A percentile compares a stretch with the other conserved stretches of the same genome.
Evolutionary conservation across 2,329 filamentous ascomycete species (phyloP).

Genomic region (Pleoardoris graminearum): DNA sequence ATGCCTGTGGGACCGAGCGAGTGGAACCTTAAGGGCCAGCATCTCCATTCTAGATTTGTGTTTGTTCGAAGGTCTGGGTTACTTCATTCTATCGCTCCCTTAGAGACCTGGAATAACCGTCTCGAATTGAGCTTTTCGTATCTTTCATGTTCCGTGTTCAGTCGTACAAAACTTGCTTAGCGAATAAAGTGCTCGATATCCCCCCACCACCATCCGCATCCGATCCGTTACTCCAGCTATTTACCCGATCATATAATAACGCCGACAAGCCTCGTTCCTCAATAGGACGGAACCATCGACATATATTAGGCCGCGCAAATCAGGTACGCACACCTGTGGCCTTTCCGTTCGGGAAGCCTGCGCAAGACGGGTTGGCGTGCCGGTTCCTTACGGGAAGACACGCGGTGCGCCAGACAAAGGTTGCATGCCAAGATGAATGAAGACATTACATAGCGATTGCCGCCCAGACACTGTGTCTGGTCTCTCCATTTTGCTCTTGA

Average conservation of each 20-base stretch:
- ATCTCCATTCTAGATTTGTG: too few relatives aligned
- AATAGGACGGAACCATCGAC: conserved; percentile 1
- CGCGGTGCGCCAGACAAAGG: not conserved
- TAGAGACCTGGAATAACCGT: too few relatives aligned
- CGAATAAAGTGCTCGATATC: not conserved
- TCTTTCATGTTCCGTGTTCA: not conserved
- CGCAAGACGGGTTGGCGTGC: not conserved
- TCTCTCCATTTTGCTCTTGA: not conserved
- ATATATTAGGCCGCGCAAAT: conserved; percentile 10
- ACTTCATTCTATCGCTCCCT: too few relatives aligned
- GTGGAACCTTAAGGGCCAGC: too few relatives aligned
- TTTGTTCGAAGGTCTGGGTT: too few relatives aligned
- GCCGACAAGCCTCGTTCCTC: not conserved
- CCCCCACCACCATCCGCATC: not conserved
- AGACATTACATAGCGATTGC: conserved; percentile 5
- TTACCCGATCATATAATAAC: conserved; percentile 10
- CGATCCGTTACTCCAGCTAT: not conserved
- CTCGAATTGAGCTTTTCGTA: not conserved
- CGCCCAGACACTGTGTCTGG: not conserved
- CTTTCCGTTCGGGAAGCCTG: not conserved
- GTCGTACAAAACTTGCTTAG: not conserved
- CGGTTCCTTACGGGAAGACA: not conserved
- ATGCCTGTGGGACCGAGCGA: too few relatives aligned
- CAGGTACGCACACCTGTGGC: not conserved
- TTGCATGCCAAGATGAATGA: conserved; percentile 4